Conservation (phyloP, 176 grass and related monocot species). For the Rhynchospora pubera region DNA sequence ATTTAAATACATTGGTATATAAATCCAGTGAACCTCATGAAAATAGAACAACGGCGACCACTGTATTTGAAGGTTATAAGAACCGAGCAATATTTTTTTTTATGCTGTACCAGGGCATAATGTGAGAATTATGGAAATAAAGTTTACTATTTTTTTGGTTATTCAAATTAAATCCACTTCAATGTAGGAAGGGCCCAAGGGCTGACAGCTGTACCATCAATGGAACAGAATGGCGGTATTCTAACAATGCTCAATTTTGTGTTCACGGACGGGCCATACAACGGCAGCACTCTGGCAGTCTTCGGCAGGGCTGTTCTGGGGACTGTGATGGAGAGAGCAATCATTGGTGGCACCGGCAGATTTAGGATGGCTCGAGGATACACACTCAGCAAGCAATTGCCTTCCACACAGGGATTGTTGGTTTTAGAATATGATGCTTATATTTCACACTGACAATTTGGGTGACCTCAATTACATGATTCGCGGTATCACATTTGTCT, state of each 20-base stretch:
- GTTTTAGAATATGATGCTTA: background rate
- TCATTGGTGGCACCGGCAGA: background rate
- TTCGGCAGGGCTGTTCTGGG: background rate
- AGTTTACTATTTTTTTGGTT: background rate
- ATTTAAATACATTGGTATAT: no score
- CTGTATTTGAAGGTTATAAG: no score
- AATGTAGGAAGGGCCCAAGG: background rate
- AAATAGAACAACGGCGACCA: no score
- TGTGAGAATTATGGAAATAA: background rate
- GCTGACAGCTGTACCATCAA: background rate
- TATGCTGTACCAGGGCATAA: background rate
- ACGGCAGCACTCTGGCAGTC: background rate
- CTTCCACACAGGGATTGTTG: background rate
- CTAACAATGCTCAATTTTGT: background rate
- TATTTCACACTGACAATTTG: background rate
- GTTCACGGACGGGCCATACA: conserved; percentile 10
- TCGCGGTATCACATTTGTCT: no score
- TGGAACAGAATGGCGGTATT: background rate
- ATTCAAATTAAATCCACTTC: background rate
- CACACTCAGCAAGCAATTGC: background rate
- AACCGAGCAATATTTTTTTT: background rate
- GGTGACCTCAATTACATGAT: background rate
- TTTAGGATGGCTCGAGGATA: conserved; percentile 10
- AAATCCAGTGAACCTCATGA: no score
- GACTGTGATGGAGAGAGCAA: background rate